Evolutionary conservation across 2,329 filamentous ascomycete genomes (phyloP).

Genomic region (Teratosphaeriaceae sp.): DNA sequence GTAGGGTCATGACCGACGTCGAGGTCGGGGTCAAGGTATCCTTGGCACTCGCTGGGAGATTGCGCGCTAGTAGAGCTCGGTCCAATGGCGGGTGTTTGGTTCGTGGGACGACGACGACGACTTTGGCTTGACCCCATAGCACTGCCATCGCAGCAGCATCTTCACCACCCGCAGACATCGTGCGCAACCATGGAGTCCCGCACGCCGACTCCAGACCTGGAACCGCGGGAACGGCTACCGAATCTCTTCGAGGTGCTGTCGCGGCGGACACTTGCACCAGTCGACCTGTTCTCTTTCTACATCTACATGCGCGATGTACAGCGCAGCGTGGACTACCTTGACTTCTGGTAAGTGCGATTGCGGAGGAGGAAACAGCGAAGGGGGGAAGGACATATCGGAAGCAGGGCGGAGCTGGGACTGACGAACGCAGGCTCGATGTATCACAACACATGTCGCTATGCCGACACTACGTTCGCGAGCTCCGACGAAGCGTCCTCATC

Average conservation of each 20-base stretch:
- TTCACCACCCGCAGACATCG: not conserved
- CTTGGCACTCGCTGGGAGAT: no score
- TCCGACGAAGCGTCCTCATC: constrained; percentile 86
- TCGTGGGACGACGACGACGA: not conserved
- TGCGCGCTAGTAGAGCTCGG: no score
- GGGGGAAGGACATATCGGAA: not conserved
- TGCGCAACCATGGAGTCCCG: constrained; percentile 21
- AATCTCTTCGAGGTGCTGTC: constrained; percentile 95
- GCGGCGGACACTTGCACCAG: constrained; percentile 85
- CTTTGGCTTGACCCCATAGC: not conserved
- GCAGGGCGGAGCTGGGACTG: not conserved
- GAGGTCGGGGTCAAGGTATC: no score
- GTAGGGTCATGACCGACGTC: no score
- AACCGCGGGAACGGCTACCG: constrained; percentile 70
- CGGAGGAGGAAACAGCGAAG: not conserved
- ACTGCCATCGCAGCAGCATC: not conserved
- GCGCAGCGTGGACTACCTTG: constrained; percentile 92
- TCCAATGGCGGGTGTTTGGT: not conserved
- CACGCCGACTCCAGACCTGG: constrained; percentile 24
- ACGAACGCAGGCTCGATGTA: constrained; percentile 77
- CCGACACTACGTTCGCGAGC: constrained; percentile 91
- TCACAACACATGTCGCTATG: constrained; percentile 98
- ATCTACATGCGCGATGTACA: constrained; percentile 99
- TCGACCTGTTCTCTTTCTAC: constrained; percentile 98
- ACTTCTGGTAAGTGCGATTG: constrained; percentile 72